A percentile compares a stretch with the other conserved stretches of the same genome.
phyloP scores from a whole-genome alignment of 371 early-diverging fungal genomes.

The Mortierella sp. region DNA sequence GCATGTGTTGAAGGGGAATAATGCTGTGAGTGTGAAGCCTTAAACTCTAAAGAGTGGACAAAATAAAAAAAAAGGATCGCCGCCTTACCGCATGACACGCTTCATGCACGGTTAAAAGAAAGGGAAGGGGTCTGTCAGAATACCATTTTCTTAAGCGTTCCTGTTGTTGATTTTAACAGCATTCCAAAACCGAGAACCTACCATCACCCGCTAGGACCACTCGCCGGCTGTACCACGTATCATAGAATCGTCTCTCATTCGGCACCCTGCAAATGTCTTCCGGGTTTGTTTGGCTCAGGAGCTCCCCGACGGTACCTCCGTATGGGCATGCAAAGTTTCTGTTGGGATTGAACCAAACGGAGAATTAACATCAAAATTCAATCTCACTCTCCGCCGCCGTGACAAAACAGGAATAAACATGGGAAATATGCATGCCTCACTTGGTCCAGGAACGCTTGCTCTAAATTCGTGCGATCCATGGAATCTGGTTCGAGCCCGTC shows the following conservation, averaged over 20 bases:
- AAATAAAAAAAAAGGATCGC: not conserved
- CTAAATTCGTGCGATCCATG: slow-evolving; percentile 4
- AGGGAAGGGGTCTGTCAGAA: not conserved
- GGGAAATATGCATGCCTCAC: slow-evolving; percentile 18
- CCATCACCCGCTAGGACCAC: slow-evolving; percentile 25
- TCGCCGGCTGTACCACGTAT: slow-evolving; percentile 22
- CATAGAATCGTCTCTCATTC: slow-evolving; percentile 11
- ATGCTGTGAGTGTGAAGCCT: not conserved
- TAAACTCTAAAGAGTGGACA: not conserved
- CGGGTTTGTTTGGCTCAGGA: slow-evolving; percentile 8
- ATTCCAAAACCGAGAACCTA: not conserved
- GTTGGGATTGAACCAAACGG: not conserved
- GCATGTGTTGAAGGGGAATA: not conserved
- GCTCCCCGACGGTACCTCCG: slow-evolving; percentile 5
- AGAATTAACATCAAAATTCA: no score
- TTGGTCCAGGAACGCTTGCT: slow-evolving; percentile 10
- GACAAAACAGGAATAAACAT: no score
- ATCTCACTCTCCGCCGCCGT: no score
- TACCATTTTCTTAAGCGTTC: no score
- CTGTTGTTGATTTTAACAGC: no score
- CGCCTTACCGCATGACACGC: slow-evolving; percentile 19
- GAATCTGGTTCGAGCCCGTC: slow-evolving; percentile 10
- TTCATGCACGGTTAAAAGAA: not conserved
- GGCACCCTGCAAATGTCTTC: slow-evolving; percentile 6
- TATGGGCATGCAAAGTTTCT: slow-evolving; percentile 9